Base-by-base conservation (phyloP, 83 land plant genomes). In the Thuja plicata region DNA sequence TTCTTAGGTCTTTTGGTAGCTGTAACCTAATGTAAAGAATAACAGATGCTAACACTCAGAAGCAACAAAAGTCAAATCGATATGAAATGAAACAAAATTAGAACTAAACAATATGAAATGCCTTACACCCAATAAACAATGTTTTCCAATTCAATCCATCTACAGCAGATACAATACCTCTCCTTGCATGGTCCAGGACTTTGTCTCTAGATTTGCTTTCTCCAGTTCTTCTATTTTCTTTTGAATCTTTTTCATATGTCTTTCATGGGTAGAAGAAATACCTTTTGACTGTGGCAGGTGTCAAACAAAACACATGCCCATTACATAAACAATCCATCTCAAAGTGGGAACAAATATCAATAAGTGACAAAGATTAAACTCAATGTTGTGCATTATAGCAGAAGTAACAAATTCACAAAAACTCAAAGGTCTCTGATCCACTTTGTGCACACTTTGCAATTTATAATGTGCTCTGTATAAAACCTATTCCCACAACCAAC, bases 1-100 rank as follows among this genome's bases (percentile, higher is more conserved):
- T 98, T 98, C 89, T 94, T 97, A 17, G 99, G 97, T 92, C 99
- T 95, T 91, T 93, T 94, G 8, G 91, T 89, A 90, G 99, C 99
- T 89, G 99, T 94, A 78, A 97, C 95, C 99, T 98, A 55, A 38
- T 21, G 8, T 50, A 10, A 82, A 2, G 19, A 70, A 43, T 77
- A 86, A 15, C 38, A 55, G 30, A 34, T 73, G 9, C 77, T 73
- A 73, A 74, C 27, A 37, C 21, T 86, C 27, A 86, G 41, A 55
- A 37, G 87, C 73, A 19, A 60, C 24, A 86, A 54, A 2, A 57
- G 34, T 15, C 35, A 83, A 83, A 80, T 30, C 19, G 38, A n/a
- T 32, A 32, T 1, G 5, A 32, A 86, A 86, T 8, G 21, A 57
- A 86, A 38, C 38, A 86, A 60, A 15, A 34, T 5, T 13, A 6